Percentiles rank a stretch among this genome's conserved stretches.
phyloP scores from a whole-genome alignment of 75 land plant genomes.

The Azolla pinnata region DNA sequence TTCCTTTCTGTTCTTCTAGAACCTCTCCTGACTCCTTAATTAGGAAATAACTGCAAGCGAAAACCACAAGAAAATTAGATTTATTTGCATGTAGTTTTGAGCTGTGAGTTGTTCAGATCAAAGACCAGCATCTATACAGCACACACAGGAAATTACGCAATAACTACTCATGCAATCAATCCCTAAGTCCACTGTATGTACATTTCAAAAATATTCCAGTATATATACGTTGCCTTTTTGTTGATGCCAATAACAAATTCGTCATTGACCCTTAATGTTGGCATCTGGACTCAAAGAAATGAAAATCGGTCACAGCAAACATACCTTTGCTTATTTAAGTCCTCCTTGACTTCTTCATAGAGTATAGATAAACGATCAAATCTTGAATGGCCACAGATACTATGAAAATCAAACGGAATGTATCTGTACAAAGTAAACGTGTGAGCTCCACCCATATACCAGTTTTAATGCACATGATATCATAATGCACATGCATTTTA shows the following conservation, averaged over 20 bases:
- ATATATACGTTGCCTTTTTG: too few relatives aligned
- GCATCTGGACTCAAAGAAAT: too few relatives aligned
- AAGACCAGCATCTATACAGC: too few relatives aligned
- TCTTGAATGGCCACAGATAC: slow-evolving; percentile 56
- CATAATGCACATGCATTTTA: background rate
- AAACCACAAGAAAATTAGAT: slow-evolving; percentile 35
- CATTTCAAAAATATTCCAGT: too few relatives aligned
- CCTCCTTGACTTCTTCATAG: slow-evolving; percentile 55
- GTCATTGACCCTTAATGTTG: too few relatives aligned
- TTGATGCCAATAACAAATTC: too few relatives aligned
- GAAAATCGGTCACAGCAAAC: slow-evolving; percentile 13
- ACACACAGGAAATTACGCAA: too few relatives aligned
- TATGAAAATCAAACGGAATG: slow-evolving; percentile 89
- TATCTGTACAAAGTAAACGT: slow-evolving; percentile 46
- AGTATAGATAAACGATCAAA: slow-evolving; percentile 69
- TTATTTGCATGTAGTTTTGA: too few relatives aligned
- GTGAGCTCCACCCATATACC: background rate
- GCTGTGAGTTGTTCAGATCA: too few relatives aligned
- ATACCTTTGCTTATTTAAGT: slow-evolving; percentile 69
- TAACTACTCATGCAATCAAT: too few relatives aligned
- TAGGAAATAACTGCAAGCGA: slow-evolving; percentile 71
- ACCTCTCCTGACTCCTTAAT: slow-evolving; percentile 40
- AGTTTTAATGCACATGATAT: too few relatives aligned
- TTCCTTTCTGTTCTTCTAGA: slow-evolving; percentile 63
- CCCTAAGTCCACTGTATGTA: too few relatives aligned